Conservation (phyloP, 805 yeast species). For the Nakazawaea populi region DNA sequence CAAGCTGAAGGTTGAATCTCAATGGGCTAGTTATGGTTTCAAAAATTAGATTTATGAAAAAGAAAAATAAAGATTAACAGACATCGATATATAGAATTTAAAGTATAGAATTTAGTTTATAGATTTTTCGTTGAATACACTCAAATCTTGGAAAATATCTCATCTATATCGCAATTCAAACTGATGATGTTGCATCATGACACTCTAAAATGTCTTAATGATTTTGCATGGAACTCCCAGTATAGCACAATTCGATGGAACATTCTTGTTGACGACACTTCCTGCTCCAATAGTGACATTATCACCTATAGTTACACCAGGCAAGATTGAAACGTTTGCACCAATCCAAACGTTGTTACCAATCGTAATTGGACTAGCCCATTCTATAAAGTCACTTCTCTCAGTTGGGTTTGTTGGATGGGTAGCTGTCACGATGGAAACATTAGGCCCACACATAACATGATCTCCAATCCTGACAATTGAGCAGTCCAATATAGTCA, state of each 20-base stretch:
- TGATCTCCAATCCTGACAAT: slow-evolving; percentile 55
- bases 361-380: slow-evolving; percentile 49
- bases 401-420: slow-evolving; percentile 51
- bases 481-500: slow-evolving; percentile 52
- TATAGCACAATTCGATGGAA: slow-evolving; percentile 49
- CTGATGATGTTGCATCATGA: neutral
- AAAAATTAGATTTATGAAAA: neutral
- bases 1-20: neutral
- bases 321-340: slow-evolving; percentile 44
- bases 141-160: too few relatives aligned
- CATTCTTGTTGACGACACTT: slow-evolving; percentile 51
- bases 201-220: neutral
- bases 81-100: neutral
- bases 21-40: neutral
- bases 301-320: slow-evolving; percentile 64
- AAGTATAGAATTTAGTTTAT: too few relatives aligned
- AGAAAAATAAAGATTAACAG: neutral
- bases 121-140: too few relatives aligned
- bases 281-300: slow-evolving; percentile 64
- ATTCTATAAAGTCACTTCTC: slow-evolving; percentile 42
- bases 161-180: too few relatives aligned
- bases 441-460: slow-evolving; percentile 60
- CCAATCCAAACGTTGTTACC: slow-evolving; percentile 72
- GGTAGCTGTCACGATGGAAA: slow-evolving; percentile 52
- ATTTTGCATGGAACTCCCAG: slow-evolving; percentile 62